phyloP scores from a whole-genome alignment of 345 rosid species.

The Eucalyptus grandis region DNA sequence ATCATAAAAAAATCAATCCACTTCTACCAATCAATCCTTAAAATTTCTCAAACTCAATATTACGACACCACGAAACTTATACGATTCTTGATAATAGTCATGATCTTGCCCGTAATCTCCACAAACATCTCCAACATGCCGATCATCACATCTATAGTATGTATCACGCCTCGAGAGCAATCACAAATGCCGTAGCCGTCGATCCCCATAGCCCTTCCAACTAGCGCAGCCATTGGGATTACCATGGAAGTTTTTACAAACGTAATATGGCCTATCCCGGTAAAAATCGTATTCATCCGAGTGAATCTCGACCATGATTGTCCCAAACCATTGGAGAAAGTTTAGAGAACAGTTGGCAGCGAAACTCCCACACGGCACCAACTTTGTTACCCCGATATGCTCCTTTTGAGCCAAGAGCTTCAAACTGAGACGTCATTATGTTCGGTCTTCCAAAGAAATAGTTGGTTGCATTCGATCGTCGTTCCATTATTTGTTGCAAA shows the following conservation, averaged over 20 bases:
- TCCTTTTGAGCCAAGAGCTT: not conserved
- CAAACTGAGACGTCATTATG: not conserved
- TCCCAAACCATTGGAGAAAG: not conserved
- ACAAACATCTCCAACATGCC: not conserved
- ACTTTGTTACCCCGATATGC: not conserved
- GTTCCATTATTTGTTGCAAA: not conserved
- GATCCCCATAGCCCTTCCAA: not conserved
- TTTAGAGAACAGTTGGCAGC: not conserved
- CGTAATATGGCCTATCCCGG: not conserved
- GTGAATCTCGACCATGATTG: not conserved
- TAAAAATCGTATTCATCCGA: not conserved
- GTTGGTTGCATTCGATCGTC: not conserved
- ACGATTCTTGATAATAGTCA: not conserved
- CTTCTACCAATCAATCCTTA: not conserved
- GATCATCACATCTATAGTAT: not conserved
- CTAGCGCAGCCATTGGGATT: not conserved
- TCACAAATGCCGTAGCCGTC: not conserved
- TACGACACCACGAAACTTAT: rapidly evolving
- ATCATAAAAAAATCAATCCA: not conserved
- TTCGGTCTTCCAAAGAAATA: not conserved
- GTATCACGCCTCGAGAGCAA: not conserved
- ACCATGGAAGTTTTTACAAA: not conserved
- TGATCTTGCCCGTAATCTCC: not conserved
- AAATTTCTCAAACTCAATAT: too few species aligned
- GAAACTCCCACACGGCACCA: not conserved